Percentiles rank a stretch among this genome's conserved stretches.
Evolutionary conservation across 2,329 filamentous ascomycete genomes (phyloP).

Genomic region (Ophiosphaerella herpotricha): DNA sequence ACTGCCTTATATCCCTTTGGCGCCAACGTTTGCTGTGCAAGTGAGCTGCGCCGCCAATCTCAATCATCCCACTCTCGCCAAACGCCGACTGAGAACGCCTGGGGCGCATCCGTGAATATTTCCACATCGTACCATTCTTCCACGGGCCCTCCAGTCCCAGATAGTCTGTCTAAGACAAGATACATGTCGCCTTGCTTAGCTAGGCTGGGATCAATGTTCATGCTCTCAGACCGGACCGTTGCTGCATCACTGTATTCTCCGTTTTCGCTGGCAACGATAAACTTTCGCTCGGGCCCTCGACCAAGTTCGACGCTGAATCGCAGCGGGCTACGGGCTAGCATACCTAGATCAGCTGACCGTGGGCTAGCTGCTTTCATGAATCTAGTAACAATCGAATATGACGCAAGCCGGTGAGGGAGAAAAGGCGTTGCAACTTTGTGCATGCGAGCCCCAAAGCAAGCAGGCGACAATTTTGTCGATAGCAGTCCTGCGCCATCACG

Average conservation of each 20-base stretch:
- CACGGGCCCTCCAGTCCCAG: conserved; percentile 55
- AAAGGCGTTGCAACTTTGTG: conserved; percentile 61
- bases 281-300: conserved; percentile 68
- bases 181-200: conserved; percentile 65
- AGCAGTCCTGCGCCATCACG: conserved; percentile 77
- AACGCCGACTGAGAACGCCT: conserved; percentile 50
- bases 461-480: conserved; percentile 61
- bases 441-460: conserved; percentile 55
- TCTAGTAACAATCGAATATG: conserved; percentile 62
- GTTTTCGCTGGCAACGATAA: conserved; percentile 69
- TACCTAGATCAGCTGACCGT: conserved; percentile 30
- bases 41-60: conserved; percentile 1
- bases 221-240: conserved; percentile 68
- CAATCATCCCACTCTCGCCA: conserved; percentile 53
- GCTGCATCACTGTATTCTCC: conserved; percentile 75
- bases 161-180: conserved; percentile 81
- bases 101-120: conserved; percentile 51
- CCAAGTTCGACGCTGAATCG: conserved; percentile 75
- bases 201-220: conserved; percentile 73
- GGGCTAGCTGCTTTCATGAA: conserved; percentile 44
- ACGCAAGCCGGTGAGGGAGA: conserved; percentile 60
- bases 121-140: conserved; percentile 59
- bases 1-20: background rate
- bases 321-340: conserved; percentile 56
- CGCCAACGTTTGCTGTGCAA: background rate